Evolutionary conservation across 139 green algal species (phyloP).

Genomic region (Yamagishiella unicocca): DNA sequence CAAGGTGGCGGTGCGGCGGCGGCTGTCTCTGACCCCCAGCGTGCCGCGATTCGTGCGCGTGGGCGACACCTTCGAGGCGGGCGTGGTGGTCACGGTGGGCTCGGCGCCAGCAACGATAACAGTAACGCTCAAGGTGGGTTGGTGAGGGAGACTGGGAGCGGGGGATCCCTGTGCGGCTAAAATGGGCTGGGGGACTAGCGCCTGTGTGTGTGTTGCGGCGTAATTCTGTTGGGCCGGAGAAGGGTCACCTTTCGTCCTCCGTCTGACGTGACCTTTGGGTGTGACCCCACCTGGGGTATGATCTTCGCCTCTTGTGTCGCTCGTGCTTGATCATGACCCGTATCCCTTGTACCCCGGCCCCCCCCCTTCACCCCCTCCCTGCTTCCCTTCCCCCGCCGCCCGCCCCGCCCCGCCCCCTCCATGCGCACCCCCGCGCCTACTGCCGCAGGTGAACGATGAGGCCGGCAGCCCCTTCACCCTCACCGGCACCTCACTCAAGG

Average conservation of each 20-base stretch:
- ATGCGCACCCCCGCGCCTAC: no score
- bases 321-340: no score
- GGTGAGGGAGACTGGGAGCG: neutral
- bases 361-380: no score
- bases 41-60: constrained; percentile 72
- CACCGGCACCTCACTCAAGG: neutral
- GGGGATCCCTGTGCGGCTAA: neutral
- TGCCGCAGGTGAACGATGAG: neutral
- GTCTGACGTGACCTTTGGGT: no score
- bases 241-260: no score
- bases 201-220: no score
- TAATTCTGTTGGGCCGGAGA: no score
- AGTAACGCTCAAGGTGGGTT: constrained; percentile 7
- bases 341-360: no score
- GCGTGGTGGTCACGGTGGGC: constrained; percentile 62
- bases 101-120: constrained; percentile 20
- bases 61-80: constrained; percentile 69
- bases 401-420: no score
- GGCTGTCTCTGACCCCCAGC: constrained; percentile 69
- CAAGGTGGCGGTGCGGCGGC: constrained; percentile 62
- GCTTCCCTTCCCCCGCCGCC: neutral
- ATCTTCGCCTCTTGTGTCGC: no score
- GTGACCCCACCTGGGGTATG: no score
- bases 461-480: neutral
- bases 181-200: no score